Base-by-base conservation (phyloP, 1,139 yeast genomes). In the Blastobotrys aristatus region DNA sequence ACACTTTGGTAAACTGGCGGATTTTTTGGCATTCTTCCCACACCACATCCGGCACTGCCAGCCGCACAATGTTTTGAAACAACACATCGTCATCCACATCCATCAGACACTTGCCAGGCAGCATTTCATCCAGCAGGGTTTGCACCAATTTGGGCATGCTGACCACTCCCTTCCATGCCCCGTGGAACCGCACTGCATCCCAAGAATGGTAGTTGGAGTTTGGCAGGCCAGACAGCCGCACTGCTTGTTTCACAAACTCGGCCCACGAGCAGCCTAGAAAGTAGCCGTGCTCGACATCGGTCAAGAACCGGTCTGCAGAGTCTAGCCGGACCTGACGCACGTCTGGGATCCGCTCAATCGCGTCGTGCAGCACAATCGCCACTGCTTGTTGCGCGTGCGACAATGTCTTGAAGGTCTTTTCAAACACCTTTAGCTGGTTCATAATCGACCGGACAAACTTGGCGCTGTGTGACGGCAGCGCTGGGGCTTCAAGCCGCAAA, bases 91-190 rank as follows among this genome's bases (percentile, higher is more conserved):
- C 3, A 18, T 42, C 40, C 3, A 42, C 40, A 34, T 42, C 46
- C 14, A 2, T 5, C 6, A 42, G 34, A 3, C 30, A 21, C 27
- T 42, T 42, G 3, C 40, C 46, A 17, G 46, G 46, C 4, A 8
- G 13, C 16, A 42, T 30, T 35, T 42, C 46, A 18, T 42, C 40
- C 5, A 42, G 33, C 18, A 42, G 20, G 3, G 40, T 42, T 35
- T 42, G 29, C 7, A 42, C 24, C 27, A 42, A 4, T 6, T 18
- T 2, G 4, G 40, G 34, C 35, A 42, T 34, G 22, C 18, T 13
- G 2, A 16, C 18, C 34, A 42, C 16, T 11, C 46, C 46, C 29
- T 42, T 42, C 46, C 46, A 42, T 10, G 40, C 46, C 4, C 46
- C 46, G 16, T 42, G 46, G 35, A 26, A 42, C 26, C 34, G 32